These are phyloP conservation scores for Lepidium aucheri DNA, from an alignment of 345 rosid genomes.

Conservation along the genomic window DNA sequence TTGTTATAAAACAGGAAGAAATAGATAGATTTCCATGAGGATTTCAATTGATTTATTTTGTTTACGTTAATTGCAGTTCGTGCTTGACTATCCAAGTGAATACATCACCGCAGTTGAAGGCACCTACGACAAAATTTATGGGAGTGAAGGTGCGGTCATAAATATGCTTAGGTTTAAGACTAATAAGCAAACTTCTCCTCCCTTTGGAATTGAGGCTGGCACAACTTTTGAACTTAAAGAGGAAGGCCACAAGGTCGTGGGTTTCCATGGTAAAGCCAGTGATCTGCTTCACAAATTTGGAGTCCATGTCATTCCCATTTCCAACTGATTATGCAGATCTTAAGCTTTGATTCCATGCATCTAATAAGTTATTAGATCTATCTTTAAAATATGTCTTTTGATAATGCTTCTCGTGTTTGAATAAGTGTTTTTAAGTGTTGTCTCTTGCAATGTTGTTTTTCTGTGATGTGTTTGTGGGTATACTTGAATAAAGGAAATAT, in stretches of 20 bases:
- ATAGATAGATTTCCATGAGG: neutral
- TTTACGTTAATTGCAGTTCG: neutral
- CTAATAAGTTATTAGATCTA: neutral
- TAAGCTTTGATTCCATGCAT: neutral
- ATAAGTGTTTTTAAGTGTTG: neutral
- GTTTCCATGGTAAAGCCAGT: constrained; percentile 17
- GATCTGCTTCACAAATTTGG: constrained; percentile 12
- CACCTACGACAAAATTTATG: constrained; percentile 6
- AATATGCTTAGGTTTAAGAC: constrained; percentile 22
- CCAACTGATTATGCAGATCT: constrained; percentile 7
- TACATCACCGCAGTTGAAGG: constrained; percentile 15
- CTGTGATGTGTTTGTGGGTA: neutral
- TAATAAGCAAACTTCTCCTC: constrained; percentile 16
- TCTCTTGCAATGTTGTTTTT: neutral
- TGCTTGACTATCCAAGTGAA: constrained; percentile 25
- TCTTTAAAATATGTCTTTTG: neutral
- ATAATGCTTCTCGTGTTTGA: neutral
- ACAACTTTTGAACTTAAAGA: neutral
- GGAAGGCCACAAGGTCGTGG: constrained; percentile 15
- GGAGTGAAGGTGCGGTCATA: neutral
- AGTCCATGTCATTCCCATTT: constrained; percentile 3
- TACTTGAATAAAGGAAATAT: neutral
- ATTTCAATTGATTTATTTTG: neutral
- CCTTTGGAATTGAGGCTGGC: constrained; percentile 19
- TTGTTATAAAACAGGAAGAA: too few relatives aligned